Conservation (phyloP, 2,329 filamentous ascomycete genomes). For the Pseudocercospora musae region DNA sequence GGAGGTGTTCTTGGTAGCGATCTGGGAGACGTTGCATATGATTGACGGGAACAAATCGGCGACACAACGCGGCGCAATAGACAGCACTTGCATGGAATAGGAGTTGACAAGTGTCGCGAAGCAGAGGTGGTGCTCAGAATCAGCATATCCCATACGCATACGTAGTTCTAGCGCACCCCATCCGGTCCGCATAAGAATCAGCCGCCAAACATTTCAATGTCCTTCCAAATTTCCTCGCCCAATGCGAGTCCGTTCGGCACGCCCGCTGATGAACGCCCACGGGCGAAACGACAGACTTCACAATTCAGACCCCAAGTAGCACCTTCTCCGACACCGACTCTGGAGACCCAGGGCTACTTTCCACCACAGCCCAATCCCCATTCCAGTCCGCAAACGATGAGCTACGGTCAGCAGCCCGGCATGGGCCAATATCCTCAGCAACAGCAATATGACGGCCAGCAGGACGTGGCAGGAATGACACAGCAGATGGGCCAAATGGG, state of each 20-base stretch:
- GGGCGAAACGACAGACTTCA: slow-evolving; percentile 22
- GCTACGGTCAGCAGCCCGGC: slow-evolving; percentile 25
- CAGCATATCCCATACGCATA: background rate
- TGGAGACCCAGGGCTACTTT: slow-evolving; percentile 42
- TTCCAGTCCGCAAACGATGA: slow-evolving; percentile 22
- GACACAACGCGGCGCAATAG: background rate
- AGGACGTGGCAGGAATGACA: slow-evolving; percentile 50
- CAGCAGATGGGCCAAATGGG: slow-evolving; percentile 77
- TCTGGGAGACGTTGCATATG: background rate
- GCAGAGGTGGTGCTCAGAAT: background rate
- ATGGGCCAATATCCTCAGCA: slow-evolving; percentile 15
- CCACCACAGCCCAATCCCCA: slow-evolving; percentile 34
- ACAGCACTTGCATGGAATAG: background rate
- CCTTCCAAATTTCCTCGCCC: slow-evolving; percentile 21
- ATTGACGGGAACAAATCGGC: background rate
- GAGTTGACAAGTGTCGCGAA: background rate
- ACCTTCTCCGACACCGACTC: slow-evolving; percentile 35
- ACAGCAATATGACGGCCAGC: slow-evolving; percentile 24
- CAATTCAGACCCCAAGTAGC: slow-evolving; percentile 43
- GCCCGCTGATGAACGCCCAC: slow-evolving; percentile 25
- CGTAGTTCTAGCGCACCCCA: background rate
- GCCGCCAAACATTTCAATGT: slow-evolving; percentile 12
- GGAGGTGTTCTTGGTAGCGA: background rate
- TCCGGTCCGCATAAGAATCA: background rate
- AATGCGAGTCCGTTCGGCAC: slow-evolving; percentile 28